These are phyloP conservation scores for Rhinocladiella mackenziei DNA, from an alignment of 2,329 filamentous ascomycete genomes.

Conservation along the genomic window DNA sequence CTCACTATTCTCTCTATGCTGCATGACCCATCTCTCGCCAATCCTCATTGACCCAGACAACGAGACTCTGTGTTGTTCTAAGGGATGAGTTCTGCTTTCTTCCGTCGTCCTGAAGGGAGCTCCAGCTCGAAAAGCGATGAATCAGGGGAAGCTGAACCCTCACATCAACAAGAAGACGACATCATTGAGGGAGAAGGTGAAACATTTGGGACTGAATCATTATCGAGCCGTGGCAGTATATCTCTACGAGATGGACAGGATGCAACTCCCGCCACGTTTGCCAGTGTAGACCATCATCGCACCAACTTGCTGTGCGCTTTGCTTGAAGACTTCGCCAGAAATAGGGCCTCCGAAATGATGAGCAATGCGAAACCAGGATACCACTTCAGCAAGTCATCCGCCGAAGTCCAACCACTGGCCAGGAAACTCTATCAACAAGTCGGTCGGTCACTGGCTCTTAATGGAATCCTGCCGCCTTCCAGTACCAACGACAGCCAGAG, in stretches of 20 bases:
- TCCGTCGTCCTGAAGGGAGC: constrained; percentile 23
- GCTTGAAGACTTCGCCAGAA: constrained; percentile 45
- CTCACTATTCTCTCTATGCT: no score
- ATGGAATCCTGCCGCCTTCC: constrained; percentile 40
- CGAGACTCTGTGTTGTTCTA: neutral
- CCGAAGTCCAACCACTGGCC: constrained; percentile 42
- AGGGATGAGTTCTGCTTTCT: constrained; percentile 25
- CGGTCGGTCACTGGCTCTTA: constrained; percentile 41
- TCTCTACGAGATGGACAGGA: constrained; percentile 18
- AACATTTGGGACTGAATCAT: constrained; percentile 22
- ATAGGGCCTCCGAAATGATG: constrained; percentile 43
- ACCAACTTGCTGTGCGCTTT: constrained; percentile 42
- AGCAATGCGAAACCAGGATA: constrained; percentile 38
- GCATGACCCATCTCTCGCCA: no score
- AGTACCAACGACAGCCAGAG: constrained; percentile 36
- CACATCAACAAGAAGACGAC: constrained; percentile 2
- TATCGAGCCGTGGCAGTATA: constrained; percentile 24
- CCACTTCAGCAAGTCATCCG: constrained; percentile 40
- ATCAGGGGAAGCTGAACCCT: constrained; percentile 8
- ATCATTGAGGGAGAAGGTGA: constrained; percentile 12
- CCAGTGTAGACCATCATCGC: constrained; percentile 23
- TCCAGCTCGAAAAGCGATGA: constrained; percentile 15
- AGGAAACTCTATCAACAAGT: constrained; percentile 41
- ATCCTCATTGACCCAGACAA: no score
- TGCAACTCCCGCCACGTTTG: neutral